Evolutionary conservation across 306 rosid species (phyloP).

Genomic region (Cucumis melo): DNA sequence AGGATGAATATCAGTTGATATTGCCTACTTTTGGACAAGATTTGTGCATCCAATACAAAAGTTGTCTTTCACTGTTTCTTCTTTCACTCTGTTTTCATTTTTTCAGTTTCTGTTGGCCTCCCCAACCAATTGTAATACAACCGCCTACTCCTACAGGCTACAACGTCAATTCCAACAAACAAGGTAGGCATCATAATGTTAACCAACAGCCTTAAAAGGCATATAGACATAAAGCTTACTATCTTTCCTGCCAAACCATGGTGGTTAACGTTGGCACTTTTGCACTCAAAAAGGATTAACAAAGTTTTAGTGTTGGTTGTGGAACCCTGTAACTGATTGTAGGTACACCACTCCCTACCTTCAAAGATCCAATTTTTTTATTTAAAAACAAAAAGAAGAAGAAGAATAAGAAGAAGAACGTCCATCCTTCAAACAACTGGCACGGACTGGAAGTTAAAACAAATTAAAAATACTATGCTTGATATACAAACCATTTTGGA

Average conservation of each 20-base stretch:
- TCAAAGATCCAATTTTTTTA: background rate
- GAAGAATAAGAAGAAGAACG: too few species aligned
- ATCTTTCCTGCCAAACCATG: background rate
- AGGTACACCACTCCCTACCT: background rate
- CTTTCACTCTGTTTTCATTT: background rate
- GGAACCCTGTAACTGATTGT: background rate
- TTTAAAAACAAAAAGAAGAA: too few species aligned
- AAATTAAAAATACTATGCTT: background rate
- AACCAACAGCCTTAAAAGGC: background rate
- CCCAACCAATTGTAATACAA: background rate
- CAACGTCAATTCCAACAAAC: background rate
- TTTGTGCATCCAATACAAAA: background rate
- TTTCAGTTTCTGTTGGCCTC: background rate
- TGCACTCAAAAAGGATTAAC: background rate
- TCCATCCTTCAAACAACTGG: background rate
- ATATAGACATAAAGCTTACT: background rate
- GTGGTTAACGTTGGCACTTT: background rate
- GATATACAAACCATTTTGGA: constrained; percentile 41
- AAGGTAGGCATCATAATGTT: background rate
- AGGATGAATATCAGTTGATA: background rate
- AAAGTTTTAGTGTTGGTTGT: background rate
- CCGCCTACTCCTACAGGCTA: background rate
- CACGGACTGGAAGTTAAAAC: background rate
- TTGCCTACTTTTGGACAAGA: background rate
- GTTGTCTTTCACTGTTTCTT: background rate